These are phyloP conservation scores for Fibroporia radiculosa DNA, from an alignment of 768 basidiomycete species.

Conservation along the genomic window DNA sequence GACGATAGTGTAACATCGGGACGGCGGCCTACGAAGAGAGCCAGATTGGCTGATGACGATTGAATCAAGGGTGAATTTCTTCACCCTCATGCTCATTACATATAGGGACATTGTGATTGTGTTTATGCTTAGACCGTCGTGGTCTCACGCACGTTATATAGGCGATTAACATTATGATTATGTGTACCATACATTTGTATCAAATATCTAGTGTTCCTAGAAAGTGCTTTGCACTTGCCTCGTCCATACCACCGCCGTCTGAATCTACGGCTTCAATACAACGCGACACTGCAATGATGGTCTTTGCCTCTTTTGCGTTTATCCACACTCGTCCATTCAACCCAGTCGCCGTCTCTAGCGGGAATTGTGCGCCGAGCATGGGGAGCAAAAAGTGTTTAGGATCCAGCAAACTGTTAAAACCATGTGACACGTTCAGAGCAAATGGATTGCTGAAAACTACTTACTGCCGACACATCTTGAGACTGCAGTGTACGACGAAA, in stretches of 20 bases:
- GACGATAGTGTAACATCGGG: slow-evolving; percentile 52
- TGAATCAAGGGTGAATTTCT: slow-evolving; percentile 26
- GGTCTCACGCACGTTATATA: background rate
- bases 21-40: slow-evolving; percentile 60
- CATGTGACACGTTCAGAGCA: slow-evolving; percentile 1
- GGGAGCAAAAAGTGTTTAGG: slow-evolving; percentile 79
- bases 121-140: background rate
- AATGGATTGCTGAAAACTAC: slow-evolving; percentile 21
- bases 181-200: slow-evolving; percentile 3
- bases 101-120: too few species aligned
- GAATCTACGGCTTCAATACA: slow-evolving; percentile 81
- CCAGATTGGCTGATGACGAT: slow-evolving; percentile 61
- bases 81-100: background rate
- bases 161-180: too few species aligned
- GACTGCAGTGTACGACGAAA: slow-evolving; percentile 71
- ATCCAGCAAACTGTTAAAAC: slow-evolving; percentile 56
- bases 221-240: slow-evolving; percentile 43
- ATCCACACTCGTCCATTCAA: slow-evolving; percentile 93
- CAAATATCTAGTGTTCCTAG: slow-evolving; percentile 38
- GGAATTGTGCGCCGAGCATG: slow-evolving; percentile 71
- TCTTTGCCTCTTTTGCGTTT: slow-evolving; percentile 60
- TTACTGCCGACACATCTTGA: slow-evolving; percentile 82
- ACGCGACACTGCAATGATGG: slow-evolving; percentile 67
- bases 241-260: slow-evolving; percentile 58
- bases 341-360: slow-evolving; percentile 84